Base-by-base conservation (phyloP, 352 stramenopile genomes). In the Phytophthora pisi region DNA sequence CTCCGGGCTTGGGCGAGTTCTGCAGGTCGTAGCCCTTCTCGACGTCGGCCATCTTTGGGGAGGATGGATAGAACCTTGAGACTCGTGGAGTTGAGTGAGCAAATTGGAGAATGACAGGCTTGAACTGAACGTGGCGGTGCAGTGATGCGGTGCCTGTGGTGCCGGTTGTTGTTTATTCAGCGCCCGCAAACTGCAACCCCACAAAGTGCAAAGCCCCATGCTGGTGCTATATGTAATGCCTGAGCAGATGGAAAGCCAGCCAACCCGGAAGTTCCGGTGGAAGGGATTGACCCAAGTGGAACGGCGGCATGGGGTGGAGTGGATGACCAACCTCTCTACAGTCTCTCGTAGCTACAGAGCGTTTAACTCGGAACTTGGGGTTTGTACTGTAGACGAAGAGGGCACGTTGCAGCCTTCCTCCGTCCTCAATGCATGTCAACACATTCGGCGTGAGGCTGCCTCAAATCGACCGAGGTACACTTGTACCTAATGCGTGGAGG, bases 1-100 rank as follows among this genome's bases (percentile, higher is more conserved):
- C 24, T 20, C 58, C 54, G 9, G 49, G 55, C 28, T 70, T 78
- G 49, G 71, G 71, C 3, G 71, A 78, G 24, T 36, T 54, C 47
- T 78, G 54, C 28, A 72, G 34, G 36, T 68, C 71, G 55, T 79
- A 79, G 31, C 59, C 62, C 68, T 72, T 75, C 47, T 75, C 68
- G 46, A 68, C 47, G 57, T 72, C 62, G 26, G 62, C 24, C 68
- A 75, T 75, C 23, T 5, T 47, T 45, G 23, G 50, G 36, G 43
- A 5, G 26, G 26, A 24, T 42, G 10, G 46, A 20, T 20, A 20
- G 38, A 45, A 79, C 55, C 23, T 60, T 64, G 46, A 28, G 42
- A 49, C 42, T 23, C 16, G 31, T 47, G 15, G n/a, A 23, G 52
- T 60, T 40, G 6, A 58, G 60, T 66, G 63, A 66, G 64, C 34